Conservation (phyloP, 2,329 filamentous ascomycete species). For the Diplocarpon mali region DNA sequence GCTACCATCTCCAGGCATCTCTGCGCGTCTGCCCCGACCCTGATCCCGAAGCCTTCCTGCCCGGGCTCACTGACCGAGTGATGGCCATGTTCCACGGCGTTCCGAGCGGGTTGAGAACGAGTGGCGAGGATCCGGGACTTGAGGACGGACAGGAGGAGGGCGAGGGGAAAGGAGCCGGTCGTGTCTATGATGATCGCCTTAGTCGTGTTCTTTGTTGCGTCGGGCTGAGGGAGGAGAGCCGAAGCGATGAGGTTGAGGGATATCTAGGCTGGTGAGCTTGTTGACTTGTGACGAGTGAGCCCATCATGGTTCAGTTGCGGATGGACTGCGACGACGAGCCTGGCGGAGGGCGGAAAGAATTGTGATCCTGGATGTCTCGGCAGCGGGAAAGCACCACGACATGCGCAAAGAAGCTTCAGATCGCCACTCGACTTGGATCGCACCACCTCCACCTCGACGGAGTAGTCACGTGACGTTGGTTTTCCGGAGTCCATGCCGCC, state of each 20-base stretch:
- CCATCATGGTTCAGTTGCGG: no score
- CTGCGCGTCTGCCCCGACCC: conserved; percentile 14
- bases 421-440: no score
- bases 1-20: conserved; percentile 37
- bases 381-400: no score
- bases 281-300: no score
- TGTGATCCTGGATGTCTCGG: no score
- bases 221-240: conserved; percentile 13
- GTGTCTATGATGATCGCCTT: conserved; percentile 24
- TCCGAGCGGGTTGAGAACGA: not conserved
- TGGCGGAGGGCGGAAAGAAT: no score
- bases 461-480: not conserved
- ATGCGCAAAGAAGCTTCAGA: no score
- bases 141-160: conserved; percentile 21
- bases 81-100: conserved; percentile 3
- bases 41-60: not conserved
- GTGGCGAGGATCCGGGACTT: conserved; percentile 12
- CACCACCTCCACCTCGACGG: no score
- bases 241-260: conserved; percentile 22
- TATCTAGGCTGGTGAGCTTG: conserved; percentile 13
- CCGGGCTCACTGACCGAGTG: not conserved
- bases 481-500: no score
- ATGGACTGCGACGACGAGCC: no score
- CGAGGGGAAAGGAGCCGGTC: conserved; percentile 22
- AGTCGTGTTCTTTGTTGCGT: conserved; percentile 2